Conservation (phyloP, 192 early-diverging fungal species). For the Rhizophagus prolifer region DNA sequence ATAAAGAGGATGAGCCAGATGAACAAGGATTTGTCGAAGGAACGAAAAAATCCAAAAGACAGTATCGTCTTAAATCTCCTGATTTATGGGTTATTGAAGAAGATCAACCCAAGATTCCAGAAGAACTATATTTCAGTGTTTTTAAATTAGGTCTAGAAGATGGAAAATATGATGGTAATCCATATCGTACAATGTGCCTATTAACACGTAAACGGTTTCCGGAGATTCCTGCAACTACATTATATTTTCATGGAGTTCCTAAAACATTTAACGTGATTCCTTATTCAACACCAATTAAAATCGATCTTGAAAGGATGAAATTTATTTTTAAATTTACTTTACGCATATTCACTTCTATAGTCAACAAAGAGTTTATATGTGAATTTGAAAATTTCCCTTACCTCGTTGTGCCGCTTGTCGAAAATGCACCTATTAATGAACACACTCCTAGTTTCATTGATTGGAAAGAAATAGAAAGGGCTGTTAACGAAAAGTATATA, state of each 20-base stretch:
- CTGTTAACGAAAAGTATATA: conserved; percentile 7
- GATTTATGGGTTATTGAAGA: conserved; percentile 38
- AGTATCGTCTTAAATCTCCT: conserved; percentile 34
- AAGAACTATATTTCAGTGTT: conserved; percentile 36
- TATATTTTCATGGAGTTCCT: conserved; percentile 37
- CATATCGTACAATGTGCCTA: conserved; percentile 45
- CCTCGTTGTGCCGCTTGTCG: conserved; percentile 54
- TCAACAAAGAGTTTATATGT: conserved; percentile 51
- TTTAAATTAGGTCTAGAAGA: conserved; percentile 35
- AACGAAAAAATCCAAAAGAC: conserved; percentile 27
- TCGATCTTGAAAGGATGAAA: conserved; percentile 41
- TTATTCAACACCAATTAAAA: conserved; percentile 14
- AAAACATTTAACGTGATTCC: conserved; percentile 30
- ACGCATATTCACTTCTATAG: conserved; percentile 45
- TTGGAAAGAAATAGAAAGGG: conserved; percentile 47
- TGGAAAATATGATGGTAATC: conserved; percentile 29
- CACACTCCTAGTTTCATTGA: conserved; percentile 40
- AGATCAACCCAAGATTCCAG: background rate
- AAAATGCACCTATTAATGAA: conserved; percentile 36
- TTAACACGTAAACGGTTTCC: conserved; percentile 48
- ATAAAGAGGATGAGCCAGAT: conserved; percentile 31
- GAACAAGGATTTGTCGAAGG: conserved; percentile 26
- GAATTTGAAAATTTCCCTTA: conserved; percentile 49
- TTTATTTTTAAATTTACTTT: conserved; percentile 56
- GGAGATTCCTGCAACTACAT: conserved; percentile 26